phyloP scores from a whole-genome alignment of 768 basidiomycete species.

The Boletus vinaceobasis region DNA sequence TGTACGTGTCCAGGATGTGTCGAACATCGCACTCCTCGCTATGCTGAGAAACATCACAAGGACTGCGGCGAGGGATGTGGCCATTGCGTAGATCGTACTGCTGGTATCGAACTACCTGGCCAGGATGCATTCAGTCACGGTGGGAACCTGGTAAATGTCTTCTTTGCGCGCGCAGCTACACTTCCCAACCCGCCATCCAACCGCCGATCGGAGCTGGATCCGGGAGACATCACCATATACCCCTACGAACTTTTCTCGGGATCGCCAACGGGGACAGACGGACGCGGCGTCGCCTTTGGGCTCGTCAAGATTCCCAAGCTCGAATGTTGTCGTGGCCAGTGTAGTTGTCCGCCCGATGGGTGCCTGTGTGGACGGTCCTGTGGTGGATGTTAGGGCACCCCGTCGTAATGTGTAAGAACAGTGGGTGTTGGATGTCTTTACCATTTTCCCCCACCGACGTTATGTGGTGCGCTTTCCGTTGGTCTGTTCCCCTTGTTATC shows the following conservation, averaged over 20 bases:
- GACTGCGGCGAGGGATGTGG: conserved; percentile 53
- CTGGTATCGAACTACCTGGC: conserved; percentile 43
- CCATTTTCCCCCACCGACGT: background rate
- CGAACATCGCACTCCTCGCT: conserved; percentile 57
- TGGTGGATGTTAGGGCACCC: conserved; percentile 39
- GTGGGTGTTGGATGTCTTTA: background rate
- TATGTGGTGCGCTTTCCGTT: background rate
- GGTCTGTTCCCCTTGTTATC: background rate
- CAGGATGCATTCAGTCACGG: conserved; percentile 5
- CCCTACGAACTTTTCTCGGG: conserved; percentile 36
- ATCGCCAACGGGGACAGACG: conserved; percentile 34
- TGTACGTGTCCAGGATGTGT: conserved; percentile 75
- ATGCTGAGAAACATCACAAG: conserved; percentile 36
- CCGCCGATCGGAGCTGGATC: conserved; percentile 43
- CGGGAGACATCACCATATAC: conserved; percentile 49
- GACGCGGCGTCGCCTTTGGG: conserved; percentile 43
- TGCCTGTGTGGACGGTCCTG: conserved; percentile 62
- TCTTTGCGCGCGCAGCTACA: conserved; percentile 65
- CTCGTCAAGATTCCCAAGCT: conserved; percentile 59
- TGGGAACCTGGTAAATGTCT: conserved; percentile 50
- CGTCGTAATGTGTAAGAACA: background rate
- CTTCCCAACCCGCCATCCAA: conserved; percentile 56
- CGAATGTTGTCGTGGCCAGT: conserved; percentile 62
- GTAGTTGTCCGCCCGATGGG: conserved; percentile 50
- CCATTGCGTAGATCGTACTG: conserved; percentile 56